Evolutionary conservation across 345 rosid genomes (phyloP).

Genomic region (Aquilaria yunnanensis): DNA sequence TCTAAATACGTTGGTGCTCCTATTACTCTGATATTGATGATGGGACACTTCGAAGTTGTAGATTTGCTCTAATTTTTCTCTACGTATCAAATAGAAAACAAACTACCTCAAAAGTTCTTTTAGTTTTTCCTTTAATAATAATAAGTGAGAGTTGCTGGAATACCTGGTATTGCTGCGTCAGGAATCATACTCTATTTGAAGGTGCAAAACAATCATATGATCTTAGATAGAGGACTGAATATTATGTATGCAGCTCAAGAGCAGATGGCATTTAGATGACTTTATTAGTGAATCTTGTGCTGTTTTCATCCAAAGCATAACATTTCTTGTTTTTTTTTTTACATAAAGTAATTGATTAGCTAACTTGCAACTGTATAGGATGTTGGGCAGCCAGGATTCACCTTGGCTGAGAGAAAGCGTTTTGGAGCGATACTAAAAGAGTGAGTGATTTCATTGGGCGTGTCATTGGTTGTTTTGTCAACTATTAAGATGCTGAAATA

Average conservation of each 20-base stretch:
- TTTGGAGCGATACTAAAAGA: conserved; percentile 70
- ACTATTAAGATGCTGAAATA: too few species aligned
- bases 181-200: conserved; percentile 1
- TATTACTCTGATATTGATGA: too few species aligned
- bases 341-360: neutral
- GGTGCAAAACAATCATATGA: neutral
- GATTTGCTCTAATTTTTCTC: conserved; percentile 4
- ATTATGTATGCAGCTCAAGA: conserved; percentile 2
- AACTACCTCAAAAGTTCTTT: neutral
- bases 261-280: neutral
- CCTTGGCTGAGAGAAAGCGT: conserved; percentile 85
- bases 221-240: conserved; percentile 4
- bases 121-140: too few species aligned
- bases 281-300: conserved; percentile 4
- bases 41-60: neutral
- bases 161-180: neutral
- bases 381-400: conserved; percentile 94
- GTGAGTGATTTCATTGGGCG: conserved; percentile 29
- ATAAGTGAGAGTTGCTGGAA: neutral
- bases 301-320: neutral
- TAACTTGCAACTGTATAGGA: conserved; percentile 44
- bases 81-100: neutral
- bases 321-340: neutral
- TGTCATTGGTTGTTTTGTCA: neutral
- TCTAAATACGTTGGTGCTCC: too few species aligned